Evolutionary conservation across 495 filamentous ascomycete genomes (phyloP).

Genomic region (Xylaria flabelliformis): DNA sequence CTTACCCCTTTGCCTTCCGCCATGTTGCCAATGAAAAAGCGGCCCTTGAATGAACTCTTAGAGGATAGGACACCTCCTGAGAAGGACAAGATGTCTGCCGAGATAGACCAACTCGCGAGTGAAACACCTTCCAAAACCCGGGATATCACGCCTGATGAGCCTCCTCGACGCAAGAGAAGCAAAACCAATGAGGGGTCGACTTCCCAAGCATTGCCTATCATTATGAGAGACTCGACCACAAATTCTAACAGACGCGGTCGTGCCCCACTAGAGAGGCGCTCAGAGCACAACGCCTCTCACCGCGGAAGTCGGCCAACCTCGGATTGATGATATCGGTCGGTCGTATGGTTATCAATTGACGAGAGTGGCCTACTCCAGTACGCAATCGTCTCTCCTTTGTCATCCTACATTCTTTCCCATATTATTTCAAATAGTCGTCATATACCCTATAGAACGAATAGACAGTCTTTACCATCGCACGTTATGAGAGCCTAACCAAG

Average conservation of each 20-base stretch:
- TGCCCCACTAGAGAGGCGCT: neutral
- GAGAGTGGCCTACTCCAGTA: too few species aligned
- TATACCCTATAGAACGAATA: constrained; percentile 26
- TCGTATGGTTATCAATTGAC: neutral
- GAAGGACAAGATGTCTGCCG: constrained; percentile 25
- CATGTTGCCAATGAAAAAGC: constrained; percentile 20
- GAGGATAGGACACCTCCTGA: constrained; percentile 8
- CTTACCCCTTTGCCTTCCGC: constrained; percentile 14
- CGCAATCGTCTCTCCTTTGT: neutral
- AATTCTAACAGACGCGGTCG: neutral
- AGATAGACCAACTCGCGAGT: constrained; percentile 23
- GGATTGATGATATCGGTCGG: neutral
- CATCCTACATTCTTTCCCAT: neutral
- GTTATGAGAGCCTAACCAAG: neutral
- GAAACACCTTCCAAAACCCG: neutral
- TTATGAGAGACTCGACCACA: neutral
- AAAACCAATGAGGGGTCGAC: neutral
- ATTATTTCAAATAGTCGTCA: neutral
- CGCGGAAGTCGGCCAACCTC: neutral
- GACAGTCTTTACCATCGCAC: neutral
- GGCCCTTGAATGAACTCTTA: constrained; percentile 13
- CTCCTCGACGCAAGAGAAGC: constrained; percentile 6
- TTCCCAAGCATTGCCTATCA: neutral
- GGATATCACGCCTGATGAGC: neutral
- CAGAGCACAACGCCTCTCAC: neutral